These are phyloP conservation scores for Pisolithus marmoratus DNA, from an alignment of 768 basidiomycete genomes.

Conservation along the genomic window DNA sequence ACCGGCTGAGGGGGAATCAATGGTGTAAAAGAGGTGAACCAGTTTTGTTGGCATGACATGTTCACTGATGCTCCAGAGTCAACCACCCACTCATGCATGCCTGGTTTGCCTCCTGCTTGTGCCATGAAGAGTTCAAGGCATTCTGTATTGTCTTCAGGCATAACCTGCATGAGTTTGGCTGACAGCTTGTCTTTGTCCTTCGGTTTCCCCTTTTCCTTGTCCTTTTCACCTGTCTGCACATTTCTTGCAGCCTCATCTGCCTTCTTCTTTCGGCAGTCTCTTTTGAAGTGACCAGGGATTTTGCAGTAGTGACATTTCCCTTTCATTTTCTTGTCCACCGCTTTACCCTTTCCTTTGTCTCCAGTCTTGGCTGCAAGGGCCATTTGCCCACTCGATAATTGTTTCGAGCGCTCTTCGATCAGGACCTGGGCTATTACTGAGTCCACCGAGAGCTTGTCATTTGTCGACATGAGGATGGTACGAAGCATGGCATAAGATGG, in stretches of 20 bases:
- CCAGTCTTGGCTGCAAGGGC: background rate
- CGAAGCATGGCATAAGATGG: conserved; percentile 12
- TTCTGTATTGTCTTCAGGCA: too few species aligned
- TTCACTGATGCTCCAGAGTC: background rate
- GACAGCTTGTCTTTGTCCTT: background rate
- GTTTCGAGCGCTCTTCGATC: background rate
- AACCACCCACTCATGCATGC: too few species aligned
- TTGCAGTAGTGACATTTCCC: background rate
- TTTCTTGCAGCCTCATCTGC: too few species aligned
- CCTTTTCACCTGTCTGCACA: background rate
- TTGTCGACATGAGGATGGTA: conserved; percentile 14
- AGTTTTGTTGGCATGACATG: background rate
- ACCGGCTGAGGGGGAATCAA: background rate
- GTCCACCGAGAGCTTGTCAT: background rate
- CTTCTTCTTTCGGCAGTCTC: background rate
- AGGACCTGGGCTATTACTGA: background rate
- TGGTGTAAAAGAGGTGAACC: background rate
- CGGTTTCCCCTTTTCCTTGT: background rate
- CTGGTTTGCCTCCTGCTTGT: background rate
- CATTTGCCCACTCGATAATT: background rate
- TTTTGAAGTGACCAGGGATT: background rate
- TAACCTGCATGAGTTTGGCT: background rate
- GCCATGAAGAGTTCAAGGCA: conserved; percentile 1
- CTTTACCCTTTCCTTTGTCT: background rate
- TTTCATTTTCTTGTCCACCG: background rate